These are phyloP conservation scores for Wickerhamiella dianesei DNA, from an alignment of 805 yeast genomes.

Conservation along the genomic window DNA sequence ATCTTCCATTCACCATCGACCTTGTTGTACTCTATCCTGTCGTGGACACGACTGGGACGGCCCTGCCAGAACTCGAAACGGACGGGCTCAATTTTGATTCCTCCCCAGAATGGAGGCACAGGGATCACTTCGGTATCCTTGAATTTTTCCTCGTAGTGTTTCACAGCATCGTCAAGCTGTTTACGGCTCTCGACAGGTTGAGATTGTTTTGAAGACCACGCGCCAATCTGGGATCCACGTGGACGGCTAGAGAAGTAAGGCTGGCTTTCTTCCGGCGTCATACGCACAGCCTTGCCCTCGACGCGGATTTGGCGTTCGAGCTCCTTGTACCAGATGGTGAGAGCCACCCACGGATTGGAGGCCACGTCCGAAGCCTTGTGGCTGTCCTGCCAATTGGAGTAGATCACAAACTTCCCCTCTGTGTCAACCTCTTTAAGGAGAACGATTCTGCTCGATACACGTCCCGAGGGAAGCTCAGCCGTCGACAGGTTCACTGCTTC, in stretches of 20 bases:
- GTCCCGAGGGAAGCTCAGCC: conserved; percentile 77
- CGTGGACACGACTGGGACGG: conserved; percentile 77
- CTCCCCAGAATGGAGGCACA: conserved; percentile 95
- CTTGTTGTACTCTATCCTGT: conserved; percentile 62
- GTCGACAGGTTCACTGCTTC: conserved; percentile 84
- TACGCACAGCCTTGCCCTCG: conserved; percentile 70
- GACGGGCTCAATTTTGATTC: conserved; percentile 71
- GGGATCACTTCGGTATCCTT: conserved; percentile 57
- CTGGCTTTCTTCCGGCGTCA: conserved; percentile 57
- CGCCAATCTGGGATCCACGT: conserved; percentile 85
- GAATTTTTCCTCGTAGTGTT: conserved; percentile 37
- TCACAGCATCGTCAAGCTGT: conserved; percentile 44
- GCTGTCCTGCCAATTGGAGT: conserved; percentile 83
- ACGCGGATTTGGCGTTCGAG: conserved; percentile 86
- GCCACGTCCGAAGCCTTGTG: conserved; percentile 63
- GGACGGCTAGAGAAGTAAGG: conserved; percentile 80
- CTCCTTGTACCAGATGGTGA: conserved; percentile 85
- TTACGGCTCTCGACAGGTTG: conserved; percentile 42
- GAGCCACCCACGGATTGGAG: conserved; percentile 65
- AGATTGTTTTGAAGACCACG: conserved; percentile 93
- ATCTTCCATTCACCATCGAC: conserved; percentile 44
- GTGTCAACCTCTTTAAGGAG: conserved; percentile 80
- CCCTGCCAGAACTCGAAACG: conserved; percentile 99
- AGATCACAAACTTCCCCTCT: conserved; percentile 62
- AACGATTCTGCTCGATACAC: conserved; percentile 73